phyloP scores from a whole-genome alignment of 1,139 yeast species.

The Meyerozyma guilliermondii region DNA sequence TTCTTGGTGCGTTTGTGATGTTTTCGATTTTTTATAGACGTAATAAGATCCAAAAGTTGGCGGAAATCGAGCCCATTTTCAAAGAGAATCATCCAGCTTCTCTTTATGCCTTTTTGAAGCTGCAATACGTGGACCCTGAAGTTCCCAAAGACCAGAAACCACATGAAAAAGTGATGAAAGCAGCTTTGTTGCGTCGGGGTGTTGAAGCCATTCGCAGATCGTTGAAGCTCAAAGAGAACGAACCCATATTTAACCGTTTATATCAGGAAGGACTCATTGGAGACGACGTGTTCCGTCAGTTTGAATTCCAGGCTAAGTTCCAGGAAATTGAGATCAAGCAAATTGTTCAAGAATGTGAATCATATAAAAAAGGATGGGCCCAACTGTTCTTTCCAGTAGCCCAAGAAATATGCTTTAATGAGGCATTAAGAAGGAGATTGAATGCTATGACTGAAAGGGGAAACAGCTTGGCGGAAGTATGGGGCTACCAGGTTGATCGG shows the following conservation, averaged over 20 bases:
- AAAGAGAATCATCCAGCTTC: constrained; percentile 63
- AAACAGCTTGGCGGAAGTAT: constrained; percentile 41
- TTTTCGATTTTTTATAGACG: constrained; percentile 71
- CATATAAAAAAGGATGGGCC: constrained; percentile 75
- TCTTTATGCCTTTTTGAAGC: constrained; percentile 56
- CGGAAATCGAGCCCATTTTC: constrained; percentile 64
- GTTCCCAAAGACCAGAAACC: constrained; percentile 46
- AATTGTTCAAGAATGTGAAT: constrained; percentile 72
- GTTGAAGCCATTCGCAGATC: constrained; percentile 67
- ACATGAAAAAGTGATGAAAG: constrained; percentile 77
- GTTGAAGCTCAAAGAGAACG: constrained; percentile 66
- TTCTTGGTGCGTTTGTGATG: constrained; percentile 65
- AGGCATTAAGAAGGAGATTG: constrained; percentile 80
- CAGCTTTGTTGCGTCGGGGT: constrained; percentile 75
- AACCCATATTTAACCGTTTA: constrained; percentile 60
- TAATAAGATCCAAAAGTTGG: constrained; percentile 49
- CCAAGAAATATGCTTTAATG: constrained; percentile 88
- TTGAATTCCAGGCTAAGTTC: constrained; percentile 68
- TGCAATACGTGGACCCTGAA: constrained; percentile 36
- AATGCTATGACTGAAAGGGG: constrained; percentile 56
- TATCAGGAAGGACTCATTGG: constrained; percentile 90
- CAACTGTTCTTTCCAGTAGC: constrained; percentile 71
- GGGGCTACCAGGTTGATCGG: constrained; percentile 38
- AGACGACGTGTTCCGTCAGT: constrained; percentile 80
- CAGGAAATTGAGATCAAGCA: constrained; percentile 79